Conservation (phyloP, 805 yeast genomes). For the Candida boleticola region DNA sequence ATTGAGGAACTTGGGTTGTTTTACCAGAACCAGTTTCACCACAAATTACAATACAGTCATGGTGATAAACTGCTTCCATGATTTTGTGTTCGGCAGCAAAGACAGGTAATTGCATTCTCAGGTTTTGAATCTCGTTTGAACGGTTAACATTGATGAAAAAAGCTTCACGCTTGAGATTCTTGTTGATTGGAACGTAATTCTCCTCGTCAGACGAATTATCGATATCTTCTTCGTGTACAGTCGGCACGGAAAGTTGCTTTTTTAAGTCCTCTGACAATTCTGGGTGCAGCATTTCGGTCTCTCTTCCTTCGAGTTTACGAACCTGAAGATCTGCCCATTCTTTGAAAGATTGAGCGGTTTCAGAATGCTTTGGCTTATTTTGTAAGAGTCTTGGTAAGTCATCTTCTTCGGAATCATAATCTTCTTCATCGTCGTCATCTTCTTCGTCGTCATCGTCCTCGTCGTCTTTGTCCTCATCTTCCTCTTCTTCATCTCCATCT, state of each 20-base stretch:
- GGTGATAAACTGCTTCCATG: constrained; percentile 93
- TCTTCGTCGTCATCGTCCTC: constrained; percentile 30
- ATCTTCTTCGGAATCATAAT: constrained; percentile 27
- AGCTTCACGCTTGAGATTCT: constrained; percentile 53
- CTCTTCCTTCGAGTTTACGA: constrained; percentile 60
- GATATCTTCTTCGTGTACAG: constrained; percentile 66
- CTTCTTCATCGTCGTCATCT: constrained; percentile 27
- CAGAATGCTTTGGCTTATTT: constrained; percentile 44
- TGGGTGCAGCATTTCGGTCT: constrained; percentile 40
- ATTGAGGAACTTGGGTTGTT: constrained; percentile 97
- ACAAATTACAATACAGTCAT: constrained; percentile 86
- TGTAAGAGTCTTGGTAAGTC: constrained; percentile 32
- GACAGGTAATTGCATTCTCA: constrained; percentile 78
- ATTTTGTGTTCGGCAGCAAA: constrained; percentile 86
- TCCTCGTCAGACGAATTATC: constrained; percentile 69
- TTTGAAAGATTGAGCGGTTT: constrained; percentile 66
- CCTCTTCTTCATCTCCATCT: constrained; percentile 12
- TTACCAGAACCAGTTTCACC: constrained; percentile 99
- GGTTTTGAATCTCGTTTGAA: constrained; percentile 60
- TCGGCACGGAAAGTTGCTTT: constrained; percentile 41
- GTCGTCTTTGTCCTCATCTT: constrained; percentile 28
- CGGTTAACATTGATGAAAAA: constrained; percentile 68
- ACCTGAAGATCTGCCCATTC: constrained; percentile 84
- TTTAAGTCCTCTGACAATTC: constrained; percentile 50
- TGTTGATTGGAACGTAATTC: constrained; percentile 56